A percentile compares a stretch with the other conserved stretches of the same genome.
Evolutionary conservation across 768 basidiomycete genomes (phyloP).

Genomic region (Tulasnella sp.): DNA sequence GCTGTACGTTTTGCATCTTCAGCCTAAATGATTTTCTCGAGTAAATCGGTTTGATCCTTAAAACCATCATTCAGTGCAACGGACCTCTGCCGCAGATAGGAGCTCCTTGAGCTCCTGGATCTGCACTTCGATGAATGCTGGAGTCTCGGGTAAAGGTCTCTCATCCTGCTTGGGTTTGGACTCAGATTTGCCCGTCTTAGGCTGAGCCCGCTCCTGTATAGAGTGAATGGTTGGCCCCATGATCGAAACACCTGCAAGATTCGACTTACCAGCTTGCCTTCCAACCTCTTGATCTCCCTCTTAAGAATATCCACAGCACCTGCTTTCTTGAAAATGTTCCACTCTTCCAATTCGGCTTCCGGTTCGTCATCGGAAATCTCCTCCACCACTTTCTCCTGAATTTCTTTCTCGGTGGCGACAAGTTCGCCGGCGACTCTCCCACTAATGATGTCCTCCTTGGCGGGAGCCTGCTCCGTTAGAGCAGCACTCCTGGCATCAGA

Average conservation of each 20-base stretch:
- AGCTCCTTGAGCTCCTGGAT: slow-evolving; percentile 84
- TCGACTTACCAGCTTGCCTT: slow-evolving; percentile 49
- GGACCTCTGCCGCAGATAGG: slow-evolving; percentile 81
- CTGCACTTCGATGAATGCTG: slow-evolving; percentile 75
- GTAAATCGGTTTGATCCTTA: background rate
- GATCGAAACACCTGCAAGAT: background rate
- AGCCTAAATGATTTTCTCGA: background rate
- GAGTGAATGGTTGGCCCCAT: background rate
- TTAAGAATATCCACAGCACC: slow-evolving; percentile 66
- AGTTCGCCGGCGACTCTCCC: slow-evolving; percentile 54
- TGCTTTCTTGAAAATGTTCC: slow-evolving; percentile 58
- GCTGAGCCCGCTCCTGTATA: slow-evolving; percentile 67
- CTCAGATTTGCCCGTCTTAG: slow-evolving; percentile 66
- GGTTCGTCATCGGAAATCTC: slow-evolving; percentile 42
- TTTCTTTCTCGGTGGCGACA: slow-evolving; percentile 25
- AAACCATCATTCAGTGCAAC: slow-evolving; percentile 35
- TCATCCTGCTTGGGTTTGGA: slow-evolving; percentile 89
- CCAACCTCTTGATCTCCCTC: slow-evolving; percentile 67
- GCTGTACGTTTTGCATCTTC: slow-evolving; percentile 19
- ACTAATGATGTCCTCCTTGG: slow-evolving; percentile 53
- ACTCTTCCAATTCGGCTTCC: slow-evolving; percentile 48
- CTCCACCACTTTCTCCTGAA: slow-evolving; percentile 13
- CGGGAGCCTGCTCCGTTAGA: slow-evolving; percentile 56
- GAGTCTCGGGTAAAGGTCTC: slow-evolving; percentile 67
- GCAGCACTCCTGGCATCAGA: slow-evolving; percentile 54